These are phyloP conservation scores for Pseudozyma sp. DNA, from an alignment of 1,284 basidiomycete species.

Conservation along the genomic window DNA sequence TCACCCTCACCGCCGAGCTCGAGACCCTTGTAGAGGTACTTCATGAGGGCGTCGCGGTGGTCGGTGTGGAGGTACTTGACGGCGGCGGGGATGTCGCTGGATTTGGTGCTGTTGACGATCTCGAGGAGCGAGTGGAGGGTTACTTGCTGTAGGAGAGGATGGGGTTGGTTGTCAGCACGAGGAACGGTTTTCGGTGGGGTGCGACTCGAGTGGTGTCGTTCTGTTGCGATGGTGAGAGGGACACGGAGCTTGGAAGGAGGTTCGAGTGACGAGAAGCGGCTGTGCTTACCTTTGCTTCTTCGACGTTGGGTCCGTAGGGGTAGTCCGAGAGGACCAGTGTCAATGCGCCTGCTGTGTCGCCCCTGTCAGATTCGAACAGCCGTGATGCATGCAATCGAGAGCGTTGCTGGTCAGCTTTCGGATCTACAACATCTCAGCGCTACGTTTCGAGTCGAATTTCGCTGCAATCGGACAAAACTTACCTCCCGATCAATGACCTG, in stretches of 20 bases:
- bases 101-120: conserved; percentile 93
- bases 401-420: background rate
- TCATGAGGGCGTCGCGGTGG: conserved; percentile 93
- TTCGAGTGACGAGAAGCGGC: background rate
- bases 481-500: conserved; percentile 72
- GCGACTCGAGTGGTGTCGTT: background rate
- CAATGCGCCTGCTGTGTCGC: conserved; percentile 60
- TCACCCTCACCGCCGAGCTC: conserved; percentile 69
- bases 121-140: conserved; percentile 87
- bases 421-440: background rate
- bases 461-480: conserved; percentile 13
- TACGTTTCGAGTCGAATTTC: too few relatives aligned
- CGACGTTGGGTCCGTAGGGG: conserved; percentile 58
- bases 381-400: background rate
- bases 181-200: background rate
- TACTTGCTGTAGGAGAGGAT: conserved; percentile 65
- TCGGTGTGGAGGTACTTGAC: conserved; percentile 81
- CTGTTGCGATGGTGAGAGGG: background rate
- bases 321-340: conserved; percentile 53
- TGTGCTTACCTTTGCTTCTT: conserved; percentile 59
- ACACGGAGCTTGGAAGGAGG: too few relatives aligned
- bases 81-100: conserved; percentile 83
- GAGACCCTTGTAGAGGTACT: conserved; percentile 98
- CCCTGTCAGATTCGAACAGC: conserved; percentile 22
- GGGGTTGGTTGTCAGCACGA: background rate